These are phyloP conservation scores for Sporopachydermia cereana DNA, from an alignment of 1,139 yeast genomes.

Conservation along the genomic window DNA sequence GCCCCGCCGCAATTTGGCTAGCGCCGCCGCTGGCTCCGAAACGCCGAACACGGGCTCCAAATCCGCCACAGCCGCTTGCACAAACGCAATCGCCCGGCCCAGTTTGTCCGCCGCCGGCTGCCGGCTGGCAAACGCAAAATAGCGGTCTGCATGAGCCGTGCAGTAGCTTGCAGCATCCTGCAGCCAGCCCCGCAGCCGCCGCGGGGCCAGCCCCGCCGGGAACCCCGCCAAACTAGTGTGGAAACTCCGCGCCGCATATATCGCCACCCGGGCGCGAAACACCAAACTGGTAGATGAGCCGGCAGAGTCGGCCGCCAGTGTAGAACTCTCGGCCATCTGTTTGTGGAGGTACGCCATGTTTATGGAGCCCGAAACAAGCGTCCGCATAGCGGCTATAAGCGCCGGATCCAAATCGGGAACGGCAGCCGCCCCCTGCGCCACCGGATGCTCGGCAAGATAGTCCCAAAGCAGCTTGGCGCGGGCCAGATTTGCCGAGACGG, in stretches of 20 bases:
- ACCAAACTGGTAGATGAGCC: neutral
- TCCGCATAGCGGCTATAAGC: neutral
- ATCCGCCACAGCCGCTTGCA: conserved; percentile 1
- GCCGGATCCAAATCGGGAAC: neutral
- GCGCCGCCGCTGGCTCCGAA: neutral
- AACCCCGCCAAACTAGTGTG: neutral
- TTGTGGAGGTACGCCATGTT: conserved; percentile 3
- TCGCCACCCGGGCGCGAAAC: conserved; percentile 4
- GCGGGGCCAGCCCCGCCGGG: neutral
- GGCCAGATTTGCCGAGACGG: neutral
- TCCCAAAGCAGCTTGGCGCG: neutral
- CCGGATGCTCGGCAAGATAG: neutral
- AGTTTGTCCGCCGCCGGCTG: neutral
- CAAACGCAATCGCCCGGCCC: neutral
- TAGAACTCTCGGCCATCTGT: neutral
- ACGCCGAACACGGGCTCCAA: neutral
- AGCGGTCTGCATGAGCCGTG: conserved; percentile 4
- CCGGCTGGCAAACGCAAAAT: neutral
- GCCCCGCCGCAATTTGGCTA: neutral
- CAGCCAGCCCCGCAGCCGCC: neutral
- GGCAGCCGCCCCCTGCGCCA: neutral
- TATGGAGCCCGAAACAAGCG: neutral
- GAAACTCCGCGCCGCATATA: conserved; percentile 1
- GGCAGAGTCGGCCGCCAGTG: conserved; percentile 1
- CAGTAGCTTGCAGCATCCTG: neutral